Conservation (phyloP, 768 basidiomycete species). For the Pleurotus ostreatus region DNA sequence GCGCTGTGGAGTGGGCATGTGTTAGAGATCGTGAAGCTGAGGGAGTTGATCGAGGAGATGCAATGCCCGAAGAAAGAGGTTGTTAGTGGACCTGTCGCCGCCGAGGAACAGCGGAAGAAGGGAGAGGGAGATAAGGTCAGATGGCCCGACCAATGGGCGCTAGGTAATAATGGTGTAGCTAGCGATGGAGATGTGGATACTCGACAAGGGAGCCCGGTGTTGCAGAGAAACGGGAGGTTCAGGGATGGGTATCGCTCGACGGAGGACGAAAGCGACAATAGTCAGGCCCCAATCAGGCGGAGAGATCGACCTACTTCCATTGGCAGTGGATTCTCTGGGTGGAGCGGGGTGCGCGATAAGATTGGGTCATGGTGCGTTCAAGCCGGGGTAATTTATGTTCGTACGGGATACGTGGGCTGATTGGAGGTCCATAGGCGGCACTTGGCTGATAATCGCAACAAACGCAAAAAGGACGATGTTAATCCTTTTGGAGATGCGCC, state of each 20-base stretch:
- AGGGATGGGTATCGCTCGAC: conserved; percentile 31
- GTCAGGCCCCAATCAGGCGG: conserved; percentile 18
- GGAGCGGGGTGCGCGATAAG: conserved; percentile 7
- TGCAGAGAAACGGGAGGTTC: neutral
- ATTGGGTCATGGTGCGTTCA: conserved; percentile 1
- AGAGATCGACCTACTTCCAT: conserved; percentile 6
- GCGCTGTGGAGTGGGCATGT: conserved; percentile 44
- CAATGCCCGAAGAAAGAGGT: neutral
- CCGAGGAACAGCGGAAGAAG: conserved; percentile 4
- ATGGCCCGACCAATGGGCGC: conserved; percentile 18
- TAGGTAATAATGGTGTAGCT: conserved; percentile 15
- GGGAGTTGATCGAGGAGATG: conserved; percentile 27
- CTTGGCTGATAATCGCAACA: neutral
- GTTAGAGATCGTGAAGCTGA: conserved; percentile 28
- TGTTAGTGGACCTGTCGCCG: neutral
- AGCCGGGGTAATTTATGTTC: too few species aligned
- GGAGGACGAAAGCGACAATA: conserved; percentile 41
- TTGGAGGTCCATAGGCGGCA: neutral
- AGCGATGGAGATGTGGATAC: conserved; percentile 41
- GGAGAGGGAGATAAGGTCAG: conserved; percentile 15
- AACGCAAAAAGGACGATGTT: neutral
- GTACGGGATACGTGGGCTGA: too few species aligned
- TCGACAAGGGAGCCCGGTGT: neutral
- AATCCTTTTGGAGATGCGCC: neutral
- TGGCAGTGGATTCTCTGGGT: conserved; percentile 1